Conservation (phyloP, 345 rosid species). For the Pistacia integerrima region DNA sequence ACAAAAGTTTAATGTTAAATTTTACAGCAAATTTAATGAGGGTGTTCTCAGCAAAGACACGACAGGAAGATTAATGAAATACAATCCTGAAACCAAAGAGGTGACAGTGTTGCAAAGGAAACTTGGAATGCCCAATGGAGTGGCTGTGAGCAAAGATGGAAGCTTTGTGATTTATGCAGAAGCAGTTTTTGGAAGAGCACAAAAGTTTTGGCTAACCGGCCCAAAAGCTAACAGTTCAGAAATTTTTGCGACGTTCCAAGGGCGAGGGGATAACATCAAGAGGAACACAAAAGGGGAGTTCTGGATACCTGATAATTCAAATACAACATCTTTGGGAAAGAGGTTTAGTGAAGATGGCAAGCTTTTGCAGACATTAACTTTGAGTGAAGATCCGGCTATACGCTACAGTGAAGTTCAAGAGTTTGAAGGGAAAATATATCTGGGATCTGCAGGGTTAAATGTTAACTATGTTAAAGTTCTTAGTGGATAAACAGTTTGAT, state of each 20-base stretch:
- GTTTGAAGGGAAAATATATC: not conserved
- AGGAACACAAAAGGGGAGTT: constrained; percentile 4
- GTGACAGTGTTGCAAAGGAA: not conserved
- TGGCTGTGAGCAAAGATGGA: not conserved
- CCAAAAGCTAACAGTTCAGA: constrained; percentile 14
- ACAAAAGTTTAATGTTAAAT: too few relatives aligned
- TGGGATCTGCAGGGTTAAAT: not conserved
- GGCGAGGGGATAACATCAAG: constrained; percentile 14
- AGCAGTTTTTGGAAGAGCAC: not conserved
- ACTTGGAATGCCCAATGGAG: not conserved
- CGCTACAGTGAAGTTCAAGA: not conserved
- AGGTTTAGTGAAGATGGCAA: not conserved
- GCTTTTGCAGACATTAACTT: not conserved
- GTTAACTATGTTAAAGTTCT: too few relatives aligned
- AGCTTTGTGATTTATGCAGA: not conserved
- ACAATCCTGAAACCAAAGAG: not conserved
- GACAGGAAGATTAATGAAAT: constrained; percentile 10
- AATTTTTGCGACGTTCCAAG: not conserved
- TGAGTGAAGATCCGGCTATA: not conserved
- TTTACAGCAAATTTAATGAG: not conserved
- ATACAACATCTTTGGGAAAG: not conserved
- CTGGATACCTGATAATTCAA: constrained; percentile 9
- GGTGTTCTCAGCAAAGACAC: not conserved
- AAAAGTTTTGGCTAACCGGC: constrained; percentile 16
- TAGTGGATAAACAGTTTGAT: too few relatives aligned